phyloP scores from a whole-genome alignment of 2,329 filamentous ascomycete species.

The Allantophomopsis lycopodina region DNA sequence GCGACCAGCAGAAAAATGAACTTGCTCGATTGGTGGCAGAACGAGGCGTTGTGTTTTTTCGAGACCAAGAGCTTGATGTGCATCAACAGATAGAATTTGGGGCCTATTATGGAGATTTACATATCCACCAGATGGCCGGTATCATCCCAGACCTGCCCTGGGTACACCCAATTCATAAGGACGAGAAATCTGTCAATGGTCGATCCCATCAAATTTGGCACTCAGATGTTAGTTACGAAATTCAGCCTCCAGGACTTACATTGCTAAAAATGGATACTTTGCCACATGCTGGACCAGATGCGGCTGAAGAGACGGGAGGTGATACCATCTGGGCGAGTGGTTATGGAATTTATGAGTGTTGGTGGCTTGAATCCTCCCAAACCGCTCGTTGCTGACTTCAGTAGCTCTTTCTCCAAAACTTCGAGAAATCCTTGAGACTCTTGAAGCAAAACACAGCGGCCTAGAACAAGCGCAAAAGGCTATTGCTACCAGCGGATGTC shows the following conservation, averaged over 20 bases:
- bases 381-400: conserved; percentile 20
- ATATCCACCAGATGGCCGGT: neutral
- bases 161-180: neutral
- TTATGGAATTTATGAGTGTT: conserved; percentile 30
- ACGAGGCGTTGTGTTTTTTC: conserved; percentile 18
- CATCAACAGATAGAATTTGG: conserved; percentile 28
- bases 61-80: conserved; percentile 30
- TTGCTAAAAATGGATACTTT: conserved; percentile 36
- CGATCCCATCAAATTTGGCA: conserved; percentile 20
- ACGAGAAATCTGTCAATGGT: neutral
- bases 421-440: neutral
- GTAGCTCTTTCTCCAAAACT: neutral
- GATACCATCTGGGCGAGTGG: conserved; percentile 33
- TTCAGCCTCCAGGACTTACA: conserved; percentile 35
- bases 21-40: conserved; percentile 17
- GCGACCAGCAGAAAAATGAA: conserved; percentile 13
- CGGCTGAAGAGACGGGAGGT: conserved; percentile 22
- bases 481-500: neutral
- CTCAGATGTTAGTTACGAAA: conserved; percentile 34
- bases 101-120: conserved; percentile 27
- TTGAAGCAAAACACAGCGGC: neutral
- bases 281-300: conserved; percentile 13
- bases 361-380: conserved; percentile 31
- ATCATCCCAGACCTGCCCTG: neutral
- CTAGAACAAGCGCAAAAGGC: neutral